Conservation (phyloP, 2,329 filamentous ascomycete genomes). For the Fusarium veterinarium region DNA sequence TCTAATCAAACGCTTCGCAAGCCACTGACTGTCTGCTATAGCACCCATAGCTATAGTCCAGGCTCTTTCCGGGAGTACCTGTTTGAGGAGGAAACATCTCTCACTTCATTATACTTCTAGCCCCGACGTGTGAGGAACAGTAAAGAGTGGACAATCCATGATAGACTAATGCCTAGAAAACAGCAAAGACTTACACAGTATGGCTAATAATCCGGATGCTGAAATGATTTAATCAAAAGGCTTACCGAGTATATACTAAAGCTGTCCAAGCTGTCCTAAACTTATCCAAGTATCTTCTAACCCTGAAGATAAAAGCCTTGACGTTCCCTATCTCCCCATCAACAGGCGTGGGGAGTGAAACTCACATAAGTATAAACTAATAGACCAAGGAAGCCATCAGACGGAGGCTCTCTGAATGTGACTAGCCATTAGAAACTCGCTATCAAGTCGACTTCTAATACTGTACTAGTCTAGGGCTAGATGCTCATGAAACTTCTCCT, state of each 20-base stretch:
- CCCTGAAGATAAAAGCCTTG: background rate
- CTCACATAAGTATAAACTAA: background rate
- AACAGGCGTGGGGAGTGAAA: background rate
- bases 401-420: background rate
- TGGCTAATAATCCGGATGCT: background rate
- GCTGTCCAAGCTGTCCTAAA: background rate
- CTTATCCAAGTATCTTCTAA: background rate
- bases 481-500: background rate
- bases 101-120: constrained; percentile 3
- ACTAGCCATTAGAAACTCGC: background rate
- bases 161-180: background rate
- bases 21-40: constrained; percentile 8
- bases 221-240: background rate
- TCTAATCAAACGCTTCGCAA: constrained; percentile 2
- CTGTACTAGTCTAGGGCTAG: background rate
- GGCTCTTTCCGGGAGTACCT: background rate
- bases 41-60: constrained; percentile 11
- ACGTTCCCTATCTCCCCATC: background rate
- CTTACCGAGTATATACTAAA: background rate
- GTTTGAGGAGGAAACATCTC: constrained; percentile 19
- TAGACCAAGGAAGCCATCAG: background rate
- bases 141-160: background rate
- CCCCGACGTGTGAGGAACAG: background rate
- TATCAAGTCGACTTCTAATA: background rate
- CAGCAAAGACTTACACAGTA: background rate